Base-by-base conservation (phyloP, 2,329 filamentous ascomycete species). In the Fusarium sp. region DNA sequence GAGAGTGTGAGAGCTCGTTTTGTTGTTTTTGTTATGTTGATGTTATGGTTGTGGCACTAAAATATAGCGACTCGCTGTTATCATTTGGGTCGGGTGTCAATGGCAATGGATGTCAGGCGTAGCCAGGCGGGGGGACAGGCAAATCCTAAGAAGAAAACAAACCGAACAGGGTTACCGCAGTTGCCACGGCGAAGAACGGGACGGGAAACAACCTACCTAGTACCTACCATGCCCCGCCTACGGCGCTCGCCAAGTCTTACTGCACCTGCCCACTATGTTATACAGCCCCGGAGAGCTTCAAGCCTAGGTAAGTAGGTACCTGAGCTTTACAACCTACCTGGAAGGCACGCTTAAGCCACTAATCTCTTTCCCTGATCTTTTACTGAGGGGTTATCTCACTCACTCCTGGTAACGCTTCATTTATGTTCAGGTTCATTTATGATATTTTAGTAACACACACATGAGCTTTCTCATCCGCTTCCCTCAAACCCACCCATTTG, bases 151-250 rank as follows among this genome's bases (percentile, higher is more conserved):
- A 67, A 47, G 58, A 63, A 70, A 70, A 68, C 67, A 68, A 63
- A 42, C 40, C 42, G 37, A 52, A 40, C 31, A 70, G 41, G 61
- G 67, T 62, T 70, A 61, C 69, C 60, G 58, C 58, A 73, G 71
- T 73, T 72, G 71, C 71, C 71, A 65, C 61, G 62, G 69, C 46
- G 51, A 69, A 52, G 45, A 41, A 63, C 33, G 36, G 21, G 39
- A 46, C 49, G 45, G 58, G 46, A n/a, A n/a, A n/a, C n/a, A n/a
- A n/a, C n/a, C n/a, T n/a, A n/a, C n/a, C n/a, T n/a, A n/a, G n/a
- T n/a, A n/a, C n/a, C n/a, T n/a, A 39, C 56, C 27, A 57, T 50
- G 29, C 54, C 39, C 23, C 31, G 49, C 29, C 13, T 36, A 10
- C n/a, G n/a, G n/a, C n/a, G n/a, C 25, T n/a, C 46, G 61, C 47